These are phyloP conservation scores for Globisporangium cylindrosporum DNA, from an alignment of 352 stramenopile species.

Conservation along the genomic window DNA sequence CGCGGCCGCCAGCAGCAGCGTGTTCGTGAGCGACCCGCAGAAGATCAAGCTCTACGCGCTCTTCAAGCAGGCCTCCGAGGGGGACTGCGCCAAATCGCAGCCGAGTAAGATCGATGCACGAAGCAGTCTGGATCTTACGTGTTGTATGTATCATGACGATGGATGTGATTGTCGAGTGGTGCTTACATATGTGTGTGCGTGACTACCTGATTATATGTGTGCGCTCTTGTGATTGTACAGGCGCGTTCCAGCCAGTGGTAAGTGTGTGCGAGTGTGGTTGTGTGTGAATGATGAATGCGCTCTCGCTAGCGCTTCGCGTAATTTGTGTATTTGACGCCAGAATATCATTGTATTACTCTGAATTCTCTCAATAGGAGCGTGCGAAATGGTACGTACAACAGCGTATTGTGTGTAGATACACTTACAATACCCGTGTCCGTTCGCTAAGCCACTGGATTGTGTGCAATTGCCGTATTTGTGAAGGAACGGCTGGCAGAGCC, in stretches of 20 bases:
- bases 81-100: constrained; percentile 52
- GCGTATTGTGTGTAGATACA: neutral
- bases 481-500: constrained; percentile 45
- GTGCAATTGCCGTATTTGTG: neutral
- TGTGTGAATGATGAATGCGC: neutral
- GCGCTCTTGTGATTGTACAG: constrained; percentile 12
- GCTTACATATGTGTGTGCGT: neutral
- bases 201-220: neutral
- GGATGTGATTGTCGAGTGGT: neutral
- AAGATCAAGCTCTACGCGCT: constrained; percentile 79
- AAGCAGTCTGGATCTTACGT: neutral
- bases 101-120: constrained; percentile 29
- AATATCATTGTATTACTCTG: neutral
- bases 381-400: constrained; percentile 49
- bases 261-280: constrained; percentile 9
- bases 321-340: neutral
- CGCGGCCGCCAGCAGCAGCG: constrained; percentile 19
- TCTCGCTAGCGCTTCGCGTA: no score
- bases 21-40: constrained; percentile 54
- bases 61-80: constrained; percentile 75
- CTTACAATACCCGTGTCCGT: neutral
- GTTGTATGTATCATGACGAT: neutral
- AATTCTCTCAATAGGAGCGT: constrained; percentile 28
- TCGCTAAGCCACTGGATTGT: neutral
- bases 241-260: constrained; percentile 54